Percentiles rank a stretch among this genome's conserved stretches.
Evolutionary conservation across 1,284 basidiomycete species (phyloP).

Genomic region (Cutaneotrichosporon sp.): DNA sequence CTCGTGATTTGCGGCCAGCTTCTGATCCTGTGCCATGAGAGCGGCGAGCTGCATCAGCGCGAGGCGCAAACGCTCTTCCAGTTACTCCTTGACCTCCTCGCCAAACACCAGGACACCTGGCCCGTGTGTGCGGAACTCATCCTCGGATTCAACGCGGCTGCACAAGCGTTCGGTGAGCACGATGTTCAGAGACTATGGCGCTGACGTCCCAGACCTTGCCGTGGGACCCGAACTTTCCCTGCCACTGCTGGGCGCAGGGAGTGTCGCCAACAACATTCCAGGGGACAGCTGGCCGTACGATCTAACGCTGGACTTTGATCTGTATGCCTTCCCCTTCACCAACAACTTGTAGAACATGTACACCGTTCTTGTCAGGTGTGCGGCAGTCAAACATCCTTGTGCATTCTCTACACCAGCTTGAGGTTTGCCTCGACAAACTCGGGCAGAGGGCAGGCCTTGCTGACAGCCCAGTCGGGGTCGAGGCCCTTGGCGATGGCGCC

Average conservation of each 20-base stretch:
- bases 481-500: slow-evolving; percentile 21
- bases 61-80: slow-evolving; percentile 17
- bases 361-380: too few species aligned
- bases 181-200: too few species aligned
- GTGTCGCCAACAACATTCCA: too few species aligned
- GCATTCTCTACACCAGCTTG: slow-evolving; percentile 19
- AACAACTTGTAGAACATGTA: background rate
- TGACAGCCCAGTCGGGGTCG: slow-evolving; percentile 11
- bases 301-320: slow-evolving; percentile 9
- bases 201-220: slow-evolving; percentile 1
- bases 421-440: slow-evolving; percentile 32
- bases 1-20: slow-evolving; percentile 21
- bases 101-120: slow-evolving; percentile 11
- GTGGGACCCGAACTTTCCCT: background rate
- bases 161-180: slow-evolving; percentile 8
- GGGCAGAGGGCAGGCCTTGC: slow-evolving; percentile 33
- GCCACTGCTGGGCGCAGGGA: background rate
- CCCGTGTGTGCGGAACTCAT: slow-evolving; percentile 11
- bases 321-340: background rate
- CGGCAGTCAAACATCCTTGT: too few species aligned
- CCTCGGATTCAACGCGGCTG: slow-evolving; percentile 11
- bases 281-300: slow-evolving; percentile 2
- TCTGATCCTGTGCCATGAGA: slow-evolving; percentile 19
- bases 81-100: slow-evolving; percentile 15
- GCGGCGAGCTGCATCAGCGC: slow-evolving; percentile 18